These are phyloP conservation scores for Monocercomonoides exilis DNA, from an alignment of 78 protist species.

Conservation along the genomic window DNA sequence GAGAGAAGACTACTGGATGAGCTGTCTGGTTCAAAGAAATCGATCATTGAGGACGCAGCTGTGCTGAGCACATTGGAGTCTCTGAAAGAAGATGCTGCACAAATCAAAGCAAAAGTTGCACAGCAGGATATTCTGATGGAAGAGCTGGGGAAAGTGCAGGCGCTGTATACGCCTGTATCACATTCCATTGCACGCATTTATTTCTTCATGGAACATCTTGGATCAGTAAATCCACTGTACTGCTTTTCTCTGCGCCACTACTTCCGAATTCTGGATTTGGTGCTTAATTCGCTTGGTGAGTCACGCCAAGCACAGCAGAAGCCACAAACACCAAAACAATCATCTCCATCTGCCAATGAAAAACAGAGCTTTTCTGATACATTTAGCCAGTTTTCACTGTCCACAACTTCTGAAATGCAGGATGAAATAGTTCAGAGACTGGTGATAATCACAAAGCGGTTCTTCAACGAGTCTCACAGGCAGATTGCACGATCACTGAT, in stretches of 20 bases:
- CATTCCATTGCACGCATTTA: conserved; percentile 53
- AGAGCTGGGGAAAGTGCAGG: conserved; percentile 43
- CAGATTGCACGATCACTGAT: background rate
- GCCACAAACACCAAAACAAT: background rate
- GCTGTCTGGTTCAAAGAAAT: conserved; percentile 55
- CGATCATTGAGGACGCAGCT: conserved; percentile 77
- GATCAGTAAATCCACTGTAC: conserved; percentile 67
- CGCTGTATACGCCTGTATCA: conserved; percentile 62
- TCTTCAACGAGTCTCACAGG: background rate
- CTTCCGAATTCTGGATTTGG: conserved; percentile 58
- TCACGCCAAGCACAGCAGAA: background rate
- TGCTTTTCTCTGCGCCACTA: conserved; percentile 77
- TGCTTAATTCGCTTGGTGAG: too few relatives aligned
- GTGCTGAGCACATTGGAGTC: conserved; percentile 73
- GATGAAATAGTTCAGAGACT: background rate
- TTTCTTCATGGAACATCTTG: conserved; percentile 69
- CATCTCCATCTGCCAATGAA: background rate
- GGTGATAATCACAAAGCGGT: background rate
- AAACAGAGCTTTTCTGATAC: background rate
- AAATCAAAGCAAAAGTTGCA: conserved; percentile 52
- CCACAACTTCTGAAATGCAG: background rate
- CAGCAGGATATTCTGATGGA: conserved; percentile 61
- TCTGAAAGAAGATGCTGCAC: conserved; percentile 58
- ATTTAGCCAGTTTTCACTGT: background rate
- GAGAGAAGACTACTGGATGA: conserved; percentile 74